phyloP scores from a whole-genome alignment of 2,329 filamentous ascomycete species.

The Intubia oerlemansii region DNA sequence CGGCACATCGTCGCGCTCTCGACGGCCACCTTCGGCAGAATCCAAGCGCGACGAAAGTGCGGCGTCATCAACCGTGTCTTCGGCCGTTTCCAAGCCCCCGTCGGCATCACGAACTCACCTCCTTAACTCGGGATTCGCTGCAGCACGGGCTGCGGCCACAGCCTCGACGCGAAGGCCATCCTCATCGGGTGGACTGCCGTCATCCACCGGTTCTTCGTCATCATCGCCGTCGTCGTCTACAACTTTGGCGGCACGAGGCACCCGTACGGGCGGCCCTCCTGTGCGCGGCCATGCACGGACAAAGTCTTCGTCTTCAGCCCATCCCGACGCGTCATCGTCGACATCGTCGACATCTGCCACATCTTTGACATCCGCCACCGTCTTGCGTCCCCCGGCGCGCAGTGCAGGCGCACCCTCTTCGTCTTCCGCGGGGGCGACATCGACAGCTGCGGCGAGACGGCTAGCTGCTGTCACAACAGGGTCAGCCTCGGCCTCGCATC shows the following conservation, averaged over 20 bases:
- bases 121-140: neutral
- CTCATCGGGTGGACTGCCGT: conserved; percentile 4
- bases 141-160: conserved; percentile 2
- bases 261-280: neutral
- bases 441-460: no score
- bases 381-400: conserved; percentile 17
- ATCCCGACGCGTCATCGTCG: conserved; percentile 1
- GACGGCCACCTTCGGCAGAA: no score
- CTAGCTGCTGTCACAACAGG: no score
- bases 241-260: neutral
- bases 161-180: conserved; percentile 8
- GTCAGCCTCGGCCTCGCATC: no score
- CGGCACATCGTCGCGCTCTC: no score
- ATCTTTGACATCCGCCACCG: conserved; percentile 12
- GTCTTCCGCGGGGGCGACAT: no score
- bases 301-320: conserved; percentile 7
- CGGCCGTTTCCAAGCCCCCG: conserved; percentile 2
- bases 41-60: no score
- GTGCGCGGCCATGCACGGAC: conserved; percentile 4
- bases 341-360: neutral
- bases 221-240: neutral
- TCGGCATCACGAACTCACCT: conserved; percentile 3
- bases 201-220: no score
- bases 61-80: no score
- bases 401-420: no score